Base-by-base conservation (phyloP, 352 stramenopile species). In the Phytophthora lateralis region DNA sequence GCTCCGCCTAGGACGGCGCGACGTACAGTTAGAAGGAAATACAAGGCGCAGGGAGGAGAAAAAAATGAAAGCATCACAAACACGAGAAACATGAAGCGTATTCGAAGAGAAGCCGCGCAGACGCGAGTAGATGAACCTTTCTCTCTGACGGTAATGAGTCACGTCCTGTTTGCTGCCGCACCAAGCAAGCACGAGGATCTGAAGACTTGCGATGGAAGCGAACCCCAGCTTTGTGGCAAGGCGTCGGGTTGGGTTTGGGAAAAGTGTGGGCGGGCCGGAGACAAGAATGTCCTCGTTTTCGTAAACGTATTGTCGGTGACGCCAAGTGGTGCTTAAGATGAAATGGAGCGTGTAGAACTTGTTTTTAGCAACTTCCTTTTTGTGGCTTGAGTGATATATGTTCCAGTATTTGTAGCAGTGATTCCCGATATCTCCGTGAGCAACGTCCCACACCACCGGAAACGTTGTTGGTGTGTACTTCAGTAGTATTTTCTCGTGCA, bases 11-110 rank as follows among this genome's bases (percentile, higher is more conserved):
- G 45, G 46, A 61, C 49, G 56, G 50, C 43, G 43, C 17, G 42
- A 55, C 56, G 50, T 71, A 71, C 55, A 60, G 34, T 65, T 65
- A 69, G 48, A 42, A 45, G 43, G 27, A 58, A 55, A 44, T 42
- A 39, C 34, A 39, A 26, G 38, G 35, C 17, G 21, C 37, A 58
- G 32, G 26, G 14, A 55, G 17, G 35, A 47, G 30, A 8, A 54
- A 10, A 54, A 51, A 53, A 43, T 41, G 21, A 35, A 62, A 57
- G 12, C 38, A 47, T 41, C 32, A 30, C 44, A 53, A 61, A 67
- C 30, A 51, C 38, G 56, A 55, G 42, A 60, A 43, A 48, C 5
- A 35, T 49, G 30, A 20, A 48, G 41, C n/a, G n/a, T n/a, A n/a
- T n/a, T n/a, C n/a, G n/a, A n/a, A n/a, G n/a, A n/a, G n/a, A n/a